phyloP scores from a whole-genome alignment of 2,329 filamentous ascomycete genomes.

The Ilyonectria mors-panacis region DNA sequence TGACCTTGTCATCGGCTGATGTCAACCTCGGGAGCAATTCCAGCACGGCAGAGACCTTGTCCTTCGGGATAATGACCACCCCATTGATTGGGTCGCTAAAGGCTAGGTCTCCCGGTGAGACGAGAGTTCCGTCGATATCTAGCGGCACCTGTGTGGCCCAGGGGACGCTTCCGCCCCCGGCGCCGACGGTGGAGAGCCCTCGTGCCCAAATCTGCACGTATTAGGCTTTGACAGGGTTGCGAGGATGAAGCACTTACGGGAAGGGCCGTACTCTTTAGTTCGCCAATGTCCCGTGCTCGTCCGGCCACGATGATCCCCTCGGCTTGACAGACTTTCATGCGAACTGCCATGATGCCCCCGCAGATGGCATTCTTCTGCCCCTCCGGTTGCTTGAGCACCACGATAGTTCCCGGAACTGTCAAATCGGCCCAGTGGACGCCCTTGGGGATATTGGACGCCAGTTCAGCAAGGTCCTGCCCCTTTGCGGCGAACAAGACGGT shows the following conservation, averaged over 20 bases:
- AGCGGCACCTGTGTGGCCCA: conserved; percentile 66
- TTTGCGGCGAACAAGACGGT: conserved; percentile 77
- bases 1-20: conserved; percentile 72
- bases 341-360: conserved; percentile 82
- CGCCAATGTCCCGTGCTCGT: conserved; percentile 75
- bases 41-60: conserved; percentile 72
- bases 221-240: conserved; percentile 36
- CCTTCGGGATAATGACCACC: conserved; percentile 76
- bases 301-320: conserved; percentile 77
- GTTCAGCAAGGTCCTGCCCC: conserved; percentile 54
- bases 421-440: conserved; percentile 79
- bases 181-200: conserved; percentile 71
- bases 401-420: conserved; percentile 71
- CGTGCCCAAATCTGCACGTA: conserved; percentile 66
- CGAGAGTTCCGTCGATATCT: conserved; percentile 58
- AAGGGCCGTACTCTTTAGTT: conserved; percentile 69
- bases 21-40: conserved; percentile 69
- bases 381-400: conserved; percentile 76
- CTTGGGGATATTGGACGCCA: conserved; percentile 65
- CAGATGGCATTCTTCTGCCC: conserved; percentile 79
- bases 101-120: conserved; percentile 74
- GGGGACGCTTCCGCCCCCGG: conserved; percentile 69
- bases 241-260: conserved; percentile 61
- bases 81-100: conserved; percentile 80
- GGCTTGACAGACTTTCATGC: conserved; percentile 75